Base-by-base conservation (phyloP, 768 basidiomycete species). In the Termitomyces sp. region DNA sequence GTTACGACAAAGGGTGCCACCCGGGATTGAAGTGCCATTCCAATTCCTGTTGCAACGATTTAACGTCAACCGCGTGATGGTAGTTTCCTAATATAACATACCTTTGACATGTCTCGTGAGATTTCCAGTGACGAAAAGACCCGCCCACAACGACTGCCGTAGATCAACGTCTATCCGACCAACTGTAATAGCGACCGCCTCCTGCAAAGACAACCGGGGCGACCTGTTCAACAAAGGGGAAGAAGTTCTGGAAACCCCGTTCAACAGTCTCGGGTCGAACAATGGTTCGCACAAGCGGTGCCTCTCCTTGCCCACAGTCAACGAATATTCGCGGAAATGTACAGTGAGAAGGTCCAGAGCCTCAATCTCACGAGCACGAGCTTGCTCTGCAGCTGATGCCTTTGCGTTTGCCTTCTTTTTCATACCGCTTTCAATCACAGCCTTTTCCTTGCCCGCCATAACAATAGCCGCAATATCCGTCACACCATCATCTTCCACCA, bases 211-310 rank as follows among this genome's bases (percentile, higher is more conserved):
- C 55, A 79, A 58, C 2, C 67, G 64, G 35, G 62, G 68, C 40
- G 69, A 68, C 17, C 60, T 60, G 37, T 66, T 66, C 17, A 64
- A 51, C 21, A 64, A 56, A 1, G 48, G 22, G 24, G 68, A 58
- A 8, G 63, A 53, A 1, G 68, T 69, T 6, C 67, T 17, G 35
- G 35, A 58, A 14, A 79, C 53, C 19, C 70, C 71, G 1, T 71
- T 70, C 55, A 91, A 68, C 41, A 91, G 62, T 3, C 68, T 73
- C 2, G 87, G 86, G 64, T 93, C 86, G 60, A 93, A 94, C 26
- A 97, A 75, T 6, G 93, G 91, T 67, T 96, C 94, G 66, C 90
- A 93, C 71, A 94, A 90, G 40, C 90, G 78, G 74, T 97, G 93
- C 35, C 93, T 79, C 65, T 93, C 91, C 66, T 89, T 90, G 17